Base-by-base conservation (phyloP, 345 rosid genomes). In the Garcia nutans region DNA sequence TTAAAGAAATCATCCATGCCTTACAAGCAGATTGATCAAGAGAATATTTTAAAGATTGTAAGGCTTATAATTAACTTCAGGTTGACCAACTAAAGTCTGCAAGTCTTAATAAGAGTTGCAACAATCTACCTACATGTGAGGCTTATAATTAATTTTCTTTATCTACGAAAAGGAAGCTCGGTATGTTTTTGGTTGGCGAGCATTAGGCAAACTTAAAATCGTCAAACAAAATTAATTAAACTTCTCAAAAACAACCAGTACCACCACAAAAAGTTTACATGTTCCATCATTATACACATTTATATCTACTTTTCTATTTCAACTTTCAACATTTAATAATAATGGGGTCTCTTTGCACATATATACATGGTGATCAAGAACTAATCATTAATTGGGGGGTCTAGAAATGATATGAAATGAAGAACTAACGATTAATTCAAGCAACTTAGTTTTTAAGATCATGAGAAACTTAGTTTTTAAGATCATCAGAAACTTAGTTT, bases 251-350 rank as follows among this genome's bases (percentile, higher is more conserved):
- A 3, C 63, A 16, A 50, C 49, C n/a, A n/a, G n/a, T n/a, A n/a
- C n/a, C 12, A 19, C 37, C 28, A 8, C 57, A 26, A 16, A 49
- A 54, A n/a, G 2, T 56, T 45, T 16, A 44, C 37, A 37, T 69
- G 49, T 50, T 76, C 49, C 11, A 59, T 74, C 67, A 55, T 58
- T 71, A 2, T 60, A 54, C 24, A 66, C 58, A 16, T 45, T 44
- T 45, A 73, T 31, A 73, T 31, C 71, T 60, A 70, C 56, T 59
- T 60, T 55, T 23, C 24, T 54, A 0, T 64, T 50, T 20, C 62
- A 76, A 63, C 44, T 64, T 50, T 20, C 52, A 76, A 63, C 54
- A 37, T 81, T 74, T n/a, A 69, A 65, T 50, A 69, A 65, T 42
- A 26, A 57, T 28, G 33, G 49, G 41, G 20, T 58, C 72, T 31